Evolutionary conservation across 2,329 filamentous ascomycete species (phyloP), one percentile per base, ranked within the genome.

Genomic region (Ilyonectria destructans): DNA sequence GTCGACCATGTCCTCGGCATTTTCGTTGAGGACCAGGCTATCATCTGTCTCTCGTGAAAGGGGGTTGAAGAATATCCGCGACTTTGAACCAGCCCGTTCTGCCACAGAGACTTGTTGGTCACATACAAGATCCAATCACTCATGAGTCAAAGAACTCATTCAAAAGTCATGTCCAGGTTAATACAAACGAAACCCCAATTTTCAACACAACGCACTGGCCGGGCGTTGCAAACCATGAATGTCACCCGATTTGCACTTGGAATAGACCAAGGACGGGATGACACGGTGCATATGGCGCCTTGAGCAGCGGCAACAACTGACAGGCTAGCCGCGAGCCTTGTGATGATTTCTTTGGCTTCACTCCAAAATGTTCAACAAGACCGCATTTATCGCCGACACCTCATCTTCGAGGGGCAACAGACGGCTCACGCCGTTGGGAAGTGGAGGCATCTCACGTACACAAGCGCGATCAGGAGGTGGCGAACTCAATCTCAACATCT

Each of bases 351-450:
- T 55, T 59, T 33, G 40, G 26, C 48, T 33, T 29, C 59, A 17
- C 33, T 51, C 21, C 8, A 35, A 45, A 19, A 55, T 31, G 26
- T 29, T 64, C 21, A 51, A 48, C 29, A 64, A 57, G 66, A 68
- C 66, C 62, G 62, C 66, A 65, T 60, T 68, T 65, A 65, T 68
- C 62, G 62, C 66, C 66, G 66, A 68, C 40, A 29, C 37, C 62
- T 56, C 57, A 56, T 29, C 40, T 54, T 57, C 40, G 26, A 21
- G 23, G 54, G 46, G 33, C 43, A 13, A 33, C 57, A 48, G 37
- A 33, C 12, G 31, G 51, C 37, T 57, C 55, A 45, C 45, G 40
- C 29, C 29, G 40, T 51, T 65, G 45, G 31, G 45, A 52, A 37
- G 56, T 48, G 48, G 62, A 59, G 21, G 62, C 43, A 35, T 26